Evolutionary conservation across 257 asterid species (phyloP).

Genomic region (Nicotiana undulata): DNA sequence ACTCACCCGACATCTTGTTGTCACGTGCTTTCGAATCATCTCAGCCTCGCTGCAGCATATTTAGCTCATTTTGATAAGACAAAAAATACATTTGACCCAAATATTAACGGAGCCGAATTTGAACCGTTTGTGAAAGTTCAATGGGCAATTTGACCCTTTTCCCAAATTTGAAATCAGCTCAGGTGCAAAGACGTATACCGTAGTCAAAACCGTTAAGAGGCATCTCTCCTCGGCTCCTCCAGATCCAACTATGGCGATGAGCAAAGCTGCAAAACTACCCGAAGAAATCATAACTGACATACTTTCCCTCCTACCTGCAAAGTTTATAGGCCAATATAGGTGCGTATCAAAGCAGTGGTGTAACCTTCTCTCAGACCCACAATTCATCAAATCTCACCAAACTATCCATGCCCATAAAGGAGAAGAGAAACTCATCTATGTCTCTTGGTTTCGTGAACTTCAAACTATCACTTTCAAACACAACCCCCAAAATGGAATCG

Average conservation of each 20-base stretch:
- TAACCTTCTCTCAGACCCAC: constrained; percentile 15
- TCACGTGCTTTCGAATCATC: too few species aligned
- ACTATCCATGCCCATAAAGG: constrained; percentile 2
- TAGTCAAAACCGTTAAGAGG: too few species aligned
- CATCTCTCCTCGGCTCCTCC: too few species aligned
- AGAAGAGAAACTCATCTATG: constrained; percentile 13
- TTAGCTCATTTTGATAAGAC: too few species aligned
- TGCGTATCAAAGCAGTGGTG: constrained; percentile 27
- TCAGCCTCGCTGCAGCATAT: too few species aligned
- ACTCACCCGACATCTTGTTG: too few species aligned
- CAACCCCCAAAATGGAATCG: neutral
- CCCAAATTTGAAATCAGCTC: too few species aligned
- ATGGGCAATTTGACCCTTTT: too few species aligned
- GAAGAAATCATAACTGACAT: constrained; percentile 21
- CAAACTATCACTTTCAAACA: neutral
- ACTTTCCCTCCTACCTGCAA: constrained; percentile 19
- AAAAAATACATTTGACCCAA: too few species aligned
- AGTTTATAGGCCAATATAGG: constrained; percentile 28
- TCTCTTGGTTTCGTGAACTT: neutral
- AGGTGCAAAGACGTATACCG: too few species aligned
- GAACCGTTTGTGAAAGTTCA: too few species aligned
- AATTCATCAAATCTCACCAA: constrained; percentile 23
- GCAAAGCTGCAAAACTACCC: constrained; percentile 6
- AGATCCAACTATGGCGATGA: neutral
- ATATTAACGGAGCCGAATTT: too few species aligned